Evolutionary conservation across 169 alveolate species (phyloP), one percentile per base, ranked within the genome.

Genomic region (Toxoplasma gondii): DNA sequence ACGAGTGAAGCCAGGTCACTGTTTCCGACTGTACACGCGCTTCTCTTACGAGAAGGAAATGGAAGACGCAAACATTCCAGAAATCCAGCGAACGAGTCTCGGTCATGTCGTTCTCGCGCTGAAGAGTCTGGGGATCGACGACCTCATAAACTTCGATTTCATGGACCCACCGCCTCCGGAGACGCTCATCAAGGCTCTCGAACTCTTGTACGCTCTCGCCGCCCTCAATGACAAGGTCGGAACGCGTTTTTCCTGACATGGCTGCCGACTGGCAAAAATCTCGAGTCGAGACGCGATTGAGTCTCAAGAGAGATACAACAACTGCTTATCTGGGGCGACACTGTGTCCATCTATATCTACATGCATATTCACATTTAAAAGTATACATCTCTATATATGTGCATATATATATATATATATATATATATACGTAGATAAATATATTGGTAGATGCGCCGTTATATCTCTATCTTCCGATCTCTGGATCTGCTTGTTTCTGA

Each of bases 111-210:
- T 95, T 82, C 96, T 98, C 69, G 96, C 98, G 97, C 97, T 98
- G 91, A 98, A 98, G 95, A 96, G 98, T 83, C 96, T 98, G 58
- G 99, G 99, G 0, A 99, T 99, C 91, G 99, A 99, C 94, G 99
- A 99, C 97, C 96, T 99, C 69, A 98, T 99, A 43, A 98, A 99
- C 96, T 99, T 99, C 96, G 99, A 99, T 97, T 99, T 99, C 97
- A 98, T 99, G 99, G 99, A 99, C 94, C 99, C 99, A 69, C 99
- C 99, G 1, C 99, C 99, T 43, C 99, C 99, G 5, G 92, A 91
- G 34, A 88, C 99, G 44, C 96, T 99, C 49, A 98, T 99, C 58
- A 97, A 99, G 95, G 99, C 99, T 38, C 96, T 99, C 78, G 99
- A 99, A 95, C 98, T 98, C 81, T 97, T 99, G 38, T 99, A 99